Evolutionary conservation across 139 green algal genomes (phyloP).

Genomic region (Chlamydomonas sp.): DNA sequence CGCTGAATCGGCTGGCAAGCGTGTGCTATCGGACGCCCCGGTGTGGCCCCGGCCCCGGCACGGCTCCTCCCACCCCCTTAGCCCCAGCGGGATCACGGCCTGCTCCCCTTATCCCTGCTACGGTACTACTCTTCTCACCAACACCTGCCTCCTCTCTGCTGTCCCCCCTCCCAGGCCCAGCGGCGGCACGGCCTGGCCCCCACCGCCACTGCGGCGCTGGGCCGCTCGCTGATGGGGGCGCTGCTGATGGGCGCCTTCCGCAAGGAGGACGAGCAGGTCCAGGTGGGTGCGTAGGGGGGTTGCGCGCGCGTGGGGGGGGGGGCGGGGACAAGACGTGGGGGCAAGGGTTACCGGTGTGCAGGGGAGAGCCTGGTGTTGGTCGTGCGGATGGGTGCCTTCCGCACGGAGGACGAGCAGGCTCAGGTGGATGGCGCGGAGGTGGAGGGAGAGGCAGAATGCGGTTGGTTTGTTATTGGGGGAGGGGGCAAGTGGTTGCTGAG

Average conservation of each 20-base stretch:
- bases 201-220: conserved; percentile 89
- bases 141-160: not conserved
- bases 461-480: no score
- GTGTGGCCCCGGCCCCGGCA: not conserved
- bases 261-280: conserved; percentile 74
- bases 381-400: conserved; percentile 86
- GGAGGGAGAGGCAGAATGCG: no score
- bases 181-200: conserved; percentile 77
- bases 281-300: conserved; percentile 41
- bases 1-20: no score
- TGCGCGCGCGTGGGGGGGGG: no score
- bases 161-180: conserved; percentile 44
- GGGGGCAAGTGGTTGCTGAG: no score
- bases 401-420: conserved; percentile 75
- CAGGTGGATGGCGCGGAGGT: conserved; percentile 44
- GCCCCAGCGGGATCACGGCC: not conserved
- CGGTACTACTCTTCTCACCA: no score
- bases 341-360: no score
- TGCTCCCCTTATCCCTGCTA: not conserved
- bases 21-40: no score
- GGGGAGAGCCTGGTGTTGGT: conserved; percentile 69
- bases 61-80: not conserved
- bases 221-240: conserved; percentile 80
- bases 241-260: conserved; percentile 87
- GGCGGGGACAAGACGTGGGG: no score